phyloP scores from a whole-genome alignment of 495 filamentous ascomycete species.

The Astrothelium macrocarpum region DNA sequence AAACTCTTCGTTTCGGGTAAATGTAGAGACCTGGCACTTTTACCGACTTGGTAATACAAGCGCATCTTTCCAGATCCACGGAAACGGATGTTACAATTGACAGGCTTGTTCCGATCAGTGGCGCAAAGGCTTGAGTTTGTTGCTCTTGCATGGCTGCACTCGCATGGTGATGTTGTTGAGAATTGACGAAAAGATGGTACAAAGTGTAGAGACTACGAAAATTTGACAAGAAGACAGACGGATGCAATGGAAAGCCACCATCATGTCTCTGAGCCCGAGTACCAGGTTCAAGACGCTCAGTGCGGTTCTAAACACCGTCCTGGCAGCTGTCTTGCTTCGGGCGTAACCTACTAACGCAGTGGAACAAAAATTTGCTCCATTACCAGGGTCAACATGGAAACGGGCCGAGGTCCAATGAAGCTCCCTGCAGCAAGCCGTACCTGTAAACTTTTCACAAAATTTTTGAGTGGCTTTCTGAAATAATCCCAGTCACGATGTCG shows the following conservation, averaged over 20 bases:
- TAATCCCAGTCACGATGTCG: neutral
- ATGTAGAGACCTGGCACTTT: neutral
- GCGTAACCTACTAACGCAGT: slow-evolving; percentile 3
- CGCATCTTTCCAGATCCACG: neutral
- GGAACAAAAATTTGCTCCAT: neutral
- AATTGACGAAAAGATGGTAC: neutral
- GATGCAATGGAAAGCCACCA: neutral
- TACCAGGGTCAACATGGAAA: neutral
- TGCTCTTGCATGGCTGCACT: neutral
- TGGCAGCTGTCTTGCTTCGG: slow-evolving; percentile 6
- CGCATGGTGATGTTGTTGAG: neutral
- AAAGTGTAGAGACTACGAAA: neutral
- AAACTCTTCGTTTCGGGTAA: neutral
- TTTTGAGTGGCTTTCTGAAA: no score
- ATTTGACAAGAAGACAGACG: neutral
- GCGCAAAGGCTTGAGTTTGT: neutral
- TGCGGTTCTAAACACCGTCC: neutral
- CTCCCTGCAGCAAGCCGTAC: neutral
- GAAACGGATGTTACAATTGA: neutral
- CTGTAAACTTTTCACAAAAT: no score
- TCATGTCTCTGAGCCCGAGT: neutral
- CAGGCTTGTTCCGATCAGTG: neutral
- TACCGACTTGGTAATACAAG: neutral
- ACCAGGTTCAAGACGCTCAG: neutral
- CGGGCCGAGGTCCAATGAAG: neutral